A percentile compares a stretch with the other conserved stretches of the same genome.
phyloP scores from a whole-genome alignment of 768 basidiomycete species.

The Dentipellis fragilis region DNA sequence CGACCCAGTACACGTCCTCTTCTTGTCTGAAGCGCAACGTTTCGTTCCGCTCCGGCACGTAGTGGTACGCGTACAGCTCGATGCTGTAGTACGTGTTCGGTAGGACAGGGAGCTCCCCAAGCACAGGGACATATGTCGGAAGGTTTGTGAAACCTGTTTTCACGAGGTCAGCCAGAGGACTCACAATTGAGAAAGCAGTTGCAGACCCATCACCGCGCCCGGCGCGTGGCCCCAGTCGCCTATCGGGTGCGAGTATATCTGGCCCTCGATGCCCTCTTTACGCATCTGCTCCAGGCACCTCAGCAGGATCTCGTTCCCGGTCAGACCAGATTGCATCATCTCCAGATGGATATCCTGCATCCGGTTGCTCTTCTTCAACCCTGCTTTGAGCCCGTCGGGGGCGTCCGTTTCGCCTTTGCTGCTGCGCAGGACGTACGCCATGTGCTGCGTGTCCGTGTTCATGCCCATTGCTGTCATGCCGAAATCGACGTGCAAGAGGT shows the following conservation, averaged over 20 bases:
- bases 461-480: constrained; percentile 44
- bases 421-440: constrained; percentile 41
- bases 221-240: constrained; percentile 48
- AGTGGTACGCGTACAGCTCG: constrained; percentile 40
- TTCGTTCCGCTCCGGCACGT: constrained; percentile 38
- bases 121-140: constrained; percentile 33
- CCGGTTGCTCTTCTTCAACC: constrained; percentile 34
- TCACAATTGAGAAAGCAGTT: not conserved
- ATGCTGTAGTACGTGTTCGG: constrained; percentile 44
- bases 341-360: constrained; percentile 41
- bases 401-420: constrained; percentile 29
- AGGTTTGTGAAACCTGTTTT: constrained; percentile 33
- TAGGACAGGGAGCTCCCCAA: constrained; percentile 38
- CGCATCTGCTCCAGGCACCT: constrained; percentile 34
- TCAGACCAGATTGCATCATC: constrained; percentile 34
- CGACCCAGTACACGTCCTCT: constrained; percentile 35
- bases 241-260: constrained; percentile 44
- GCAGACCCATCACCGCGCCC: constrained; percentile 37
- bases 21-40: constrained; percentile 35
- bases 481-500: constrained; percentile 46
- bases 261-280: constrained; percentile 33
- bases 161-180: not conserved
- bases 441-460: constrained; percentile 48
- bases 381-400: constrained; percentile 33
- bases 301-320: constrained; percentile 36